A percentile compares a stretch with the other conserved stretches of the same genome.
These are phyloP conservation scores for Calonectria pauciramosa DNA, from an alignment of 2,329 filamentous ascomycete genomes.

Conservation along the genomic window DNA sequence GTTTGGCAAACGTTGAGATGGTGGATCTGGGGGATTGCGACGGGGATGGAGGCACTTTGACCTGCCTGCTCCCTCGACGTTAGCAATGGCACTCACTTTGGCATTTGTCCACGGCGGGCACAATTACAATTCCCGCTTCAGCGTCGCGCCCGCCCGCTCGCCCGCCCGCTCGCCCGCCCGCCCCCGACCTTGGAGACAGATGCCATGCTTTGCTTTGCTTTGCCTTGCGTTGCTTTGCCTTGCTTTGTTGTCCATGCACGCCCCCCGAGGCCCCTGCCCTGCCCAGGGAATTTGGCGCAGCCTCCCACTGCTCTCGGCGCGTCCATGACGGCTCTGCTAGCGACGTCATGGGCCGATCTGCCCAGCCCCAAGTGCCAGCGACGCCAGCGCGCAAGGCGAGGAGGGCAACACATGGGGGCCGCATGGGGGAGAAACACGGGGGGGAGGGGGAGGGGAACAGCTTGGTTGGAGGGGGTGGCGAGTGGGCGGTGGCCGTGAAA, in stretches of 20 bases:
- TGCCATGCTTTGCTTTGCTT: background rate
- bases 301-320: background rate
- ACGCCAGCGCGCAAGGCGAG: conserved; percentile 14
- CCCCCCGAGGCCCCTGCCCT: conserved; percentile 21
- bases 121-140: conserved; percentile 16
- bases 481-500: conserved; percentile 7
- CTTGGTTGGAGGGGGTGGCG: conserved; percentile 12
- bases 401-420: conserved; percentile 23
- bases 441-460: background rate
- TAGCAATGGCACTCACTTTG: conserved; percentile 20
- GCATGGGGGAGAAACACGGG: conserved; percentile 31
- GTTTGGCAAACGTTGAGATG: conserved; percentile 20
- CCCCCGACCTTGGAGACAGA: conserved; percentile 12
- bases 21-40: conserved; percentile 20
- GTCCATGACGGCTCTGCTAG: conserved; percentile 6
- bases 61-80: conserved; percentile 10
- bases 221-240: background rate
- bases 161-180: too few relatives aligned
- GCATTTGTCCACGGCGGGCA: background rate
- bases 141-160: too few relatives aligned
- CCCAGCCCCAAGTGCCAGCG: background rate
- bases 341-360: conserved; percentile 35
- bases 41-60: conserved; percentile 26
- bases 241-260: conserved; percentile 31
- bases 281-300: conserved; percentile 17